Base-by-base conservation (phyloP, 169 alveolate genomes). In the Eimeria maxima region DNA sequence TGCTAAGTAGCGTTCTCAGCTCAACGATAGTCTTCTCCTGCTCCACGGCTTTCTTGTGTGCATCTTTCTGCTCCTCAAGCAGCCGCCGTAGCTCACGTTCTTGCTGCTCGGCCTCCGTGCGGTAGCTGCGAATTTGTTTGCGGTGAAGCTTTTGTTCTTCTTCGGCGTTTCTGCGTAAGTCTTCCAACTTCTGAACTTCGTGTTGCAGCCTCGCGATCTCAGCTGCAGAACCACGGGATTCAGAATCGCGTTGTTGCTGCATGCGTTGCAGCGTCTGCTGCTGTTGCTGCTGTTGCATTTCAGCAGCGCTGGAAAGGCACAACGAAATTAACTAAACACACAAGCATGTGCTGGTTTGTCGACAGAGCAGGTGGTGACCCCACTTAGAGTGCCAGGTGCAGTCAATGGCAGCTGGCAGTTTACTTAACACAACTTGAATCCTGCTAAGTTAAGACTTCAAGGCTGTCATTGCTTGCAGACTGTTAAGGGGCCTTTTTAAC, bases 201-300 rank as follows among this genome's bases (percentile, higher is more conserved):
- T 86, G 60, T 81, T 63, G 93, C 93, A 86, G 22, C 80, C 80
- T 69, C 29, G 76, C 81, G 22, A 63, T 45, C 81, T 86, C 93
- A 4, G 33, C 60, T 11, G 76, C 93, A 29, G 80, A 69, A 44
- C 81, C 93, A 22, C 65, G 65, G n/a, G 93, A 57, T 7, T 69
- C 93, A 18, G 93, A 81, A 4, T 86, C 93, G 11, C 69, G 76
- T 0, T 86, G 93, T 50, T 86, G 93, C 93, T 53, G 81, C 65
- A 86, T 20, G 38, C 44, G 93, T 73, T 86, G 93, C 93, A 60
- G 63, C 81, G 76, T n/a, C 60, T 60, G 93, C 55, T 47, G 76
- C 93, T 86, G 93, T 47, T 86, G 93, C 20, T 53, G 67, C 44
- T 83, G 91, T 55, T 83, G 91, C 81, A 86, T 86, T n/a, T 86